Evolutionary conservation across 805 yeast genomes (phyloP), one percentile per base, ranked within the genome.

Genomic region (Pichia exigua): DNA sequence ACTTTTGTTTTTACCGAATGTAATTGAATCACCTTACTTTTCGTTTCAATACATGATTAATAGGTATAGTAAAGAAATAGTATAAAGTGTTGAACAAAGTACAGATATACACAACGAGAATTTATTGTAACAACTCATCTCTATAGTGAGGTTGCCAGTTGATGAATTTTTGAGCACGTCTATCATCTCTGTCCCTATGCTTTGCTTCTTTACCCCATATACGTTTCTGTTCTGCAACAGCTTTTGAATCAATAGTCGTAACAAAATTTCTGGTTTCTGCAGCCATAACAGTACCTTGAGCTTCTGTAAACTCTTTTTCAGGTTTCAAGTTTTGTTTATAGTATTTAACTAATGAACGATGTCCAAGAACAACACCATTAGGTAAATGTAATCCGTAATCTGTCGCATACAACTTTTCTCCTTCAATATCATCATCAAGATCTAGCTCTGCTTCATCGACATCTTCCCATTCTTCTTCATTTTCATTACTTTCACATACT

Each of bases 111-210:
- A 39, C n/a, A 28, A 27, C 2, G 35, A 9, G 15, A 3, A 32
- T 30, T 43, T 56, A 69, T 51, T 69, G 73, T 56, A 88, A 72
- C 59, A 87, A 68, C 62, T 81, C 83, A 64, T 89, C 96, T 64
- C 95, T 78, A 73, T 69, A 88, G 65, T 94, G 96, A 30, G 81
- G 79, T 75, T 92, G 96, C 75, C 81, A 78, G 69, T 92, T 94
- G 65, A 82, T 73, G 64, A 80, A 80, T 66, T 81, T 86, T 51
- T 81, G 78, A 30, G 87, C 86, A 69, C 70, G 62, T 71, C 71
- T 67, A 68, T 75, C 72, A 71, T 71, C 64, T 71, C 80, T 67
- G 56, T 79, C 82, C 53, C 72, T 72, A 59, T 76, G 57, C 65
- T 71, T 64, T 60, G 62, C 55, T 75, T 83, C 66, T 73, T 77